Conservation (phyloP, 345 rosid species). For the Populus pruinosa region DNA sequence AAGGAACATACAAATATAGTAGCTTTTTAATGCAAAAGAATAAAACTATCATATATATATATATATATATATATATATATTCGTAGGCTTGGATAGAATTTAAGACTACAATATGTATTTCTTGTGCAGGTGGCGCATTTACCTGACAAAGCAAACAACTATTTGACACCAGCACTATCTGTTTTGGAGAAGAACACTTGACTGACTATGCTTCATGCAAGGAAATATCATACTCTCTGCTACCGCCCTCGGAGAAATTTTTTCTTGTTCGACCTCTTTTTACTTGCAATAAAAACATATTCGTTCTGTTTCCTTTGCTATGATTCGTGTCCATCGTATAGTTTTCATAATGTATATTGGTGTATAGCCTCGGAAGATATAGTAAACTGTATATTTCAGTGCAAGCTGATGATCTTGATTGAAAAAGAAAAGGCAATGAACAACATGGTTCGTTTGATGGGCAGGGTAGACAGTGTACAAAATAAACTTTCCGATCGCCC, state of each 20-base stretch:
- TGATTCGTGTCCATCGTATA: not conserved
- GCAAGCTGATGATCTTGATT: not conserved
- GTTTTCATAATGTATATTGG: slow-evolving; percentile 8
- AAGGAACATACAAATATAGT: slow-evolving; percentile 16
- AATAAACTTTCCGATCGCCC: too few species aligned
- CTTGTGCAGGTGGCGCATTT: slow-evolving; percentile 77
- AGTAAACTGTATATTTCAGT: slow-evolving; percentile 5
- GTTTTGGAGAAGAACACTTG: slow-evolving; percentile 90
- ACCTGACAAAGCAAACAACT: slow-evolving; percentile 97
- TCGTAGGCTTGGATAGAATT: too few species aligned
- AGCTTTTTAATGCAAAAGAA: too few species aligned
- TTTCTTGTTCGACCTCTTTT: not conserved
- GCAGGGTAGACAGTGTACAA: too few species aligned
- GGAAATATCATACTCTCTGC: too few species aligned
- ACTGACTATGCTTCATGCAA: slow-evolving; percentile 1
- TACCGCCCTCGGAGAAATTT: not conserved
- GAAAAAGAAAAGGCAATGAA: not conserved
- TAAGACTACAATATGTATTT: not conserved
- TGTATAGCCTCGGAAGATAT: slow-evolving; percentile 9
- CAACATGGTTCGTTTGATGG: too few species aligned
- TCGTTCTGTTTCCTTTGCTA: too few species aligned
- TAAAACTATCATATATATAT: not conserved
- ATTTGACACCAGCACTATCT: slow-evolving; percentile 85
- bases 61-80: too few species aligned
- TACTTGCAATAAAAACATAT: too few species aligned